A percentile compares a stretch with the other conserved stretches of the same genome.
These are phyloP conservation scores for Globisporangium takayamanum DNA, from an alignment of 352 stramenopile species.

Conservation along the genomic window DNA sequence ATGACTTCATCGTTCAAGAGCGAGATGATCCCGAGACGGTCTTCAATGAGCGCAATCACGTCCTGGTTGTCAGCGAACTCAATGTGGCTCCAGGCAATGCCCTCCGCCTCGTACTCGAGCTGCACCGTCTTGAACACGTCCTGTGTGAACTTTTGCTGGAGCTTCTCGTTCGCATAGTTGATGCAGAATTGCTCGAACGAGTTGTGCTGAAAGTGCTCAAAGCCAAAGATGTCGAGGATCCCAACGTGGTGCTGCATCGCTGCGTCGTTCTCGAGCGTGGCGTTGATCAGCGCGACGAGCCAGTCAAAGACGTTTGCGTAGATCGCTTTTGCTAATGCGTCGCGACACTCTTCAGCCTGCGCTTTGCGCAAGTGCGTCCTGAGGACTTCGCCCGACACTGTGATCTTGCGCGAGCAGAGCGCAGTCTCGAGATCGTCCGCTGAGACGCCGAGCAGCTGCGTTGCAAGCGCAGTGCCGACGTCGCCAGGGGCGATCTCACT, in stretches of 20 bases:
- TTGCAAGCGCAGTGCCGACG: conserved; percentile 29
- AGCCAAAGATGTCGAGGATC: conserved; percentile 94
- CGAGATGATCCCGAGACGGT: conserved; percentile 82
- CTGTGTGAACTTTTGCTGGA: conserved; percentile 90
- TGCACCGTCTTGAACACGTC: conserved; percentile 89
- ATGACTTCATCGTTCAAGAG: conserved; percentile 88
- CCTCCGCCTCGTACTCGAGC: conserved; percentile 83
- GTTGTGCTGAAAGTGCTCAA: conserved; percentile 93
- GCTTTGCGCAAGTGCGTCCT: conserved; percentile 73
- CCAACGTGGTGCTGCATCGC: conserved; percentile 67
- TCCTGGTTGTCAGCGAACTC: conserved; percentile 88
- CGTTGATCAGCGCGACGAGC: conserved; percentile 89
- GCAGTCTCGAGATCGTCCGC: conserved; percentile 49
- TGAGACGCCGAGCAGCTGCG: conserved; percentile 50
- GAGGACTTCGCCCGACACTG: conserved; percentile 62
- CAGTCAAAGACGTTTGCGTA: conserved; percentile 97
- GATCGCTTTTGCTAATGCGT: conserved; percentile 93
- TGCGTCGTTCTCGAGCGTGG: conserved; percentile 56
- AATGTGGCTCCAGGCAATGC: conserved; percentile 93
- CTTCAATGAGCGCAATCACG: conserved; percentile 85
- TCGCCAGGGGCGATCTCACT: conserved; percentile 37
- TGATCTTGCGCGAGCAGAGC: conserved; percentile 61
- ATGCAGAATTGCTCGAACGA: conserved; percentile 93
- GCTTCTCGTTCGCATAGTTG: conserved; percentile 91
- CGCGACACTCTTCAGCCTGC: conserved; percentile 87